phyloP scores from a whole-genome alignment of 306 rosid genomes.

The Acacia confusa region DNA sequence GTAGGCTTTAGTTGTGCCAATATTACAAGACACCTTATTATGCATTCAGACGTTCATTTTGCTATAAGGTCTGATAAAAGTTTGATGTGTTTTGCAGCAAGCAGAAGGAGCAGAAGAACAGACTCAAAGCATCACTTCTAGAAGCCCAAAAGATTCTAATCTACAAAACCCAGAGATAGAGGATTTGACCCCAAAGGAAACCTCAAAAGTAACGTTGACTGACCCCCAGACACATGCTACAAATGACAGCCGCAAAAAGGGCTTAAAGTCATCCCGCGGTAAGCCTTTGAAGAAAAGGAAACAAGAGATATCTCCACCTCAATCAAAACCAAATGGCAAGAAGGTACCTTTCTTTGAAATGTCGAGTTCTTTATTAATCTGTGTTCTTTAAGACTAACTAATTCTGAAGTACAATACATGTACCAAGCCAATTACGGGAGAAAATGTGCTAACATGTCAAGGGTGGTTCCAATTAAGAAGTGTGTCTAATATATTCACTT shows the following conservation, averaged over 20 bases:
- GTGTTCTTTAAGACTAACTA: neutral
- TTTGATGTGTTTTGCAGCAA: constrained; percentile 41
- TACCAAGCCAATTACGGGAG: neutral
- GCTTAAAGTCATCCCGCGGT: constrained; percentile 38
- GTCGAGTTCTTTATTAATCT: constrained; percentile 7
- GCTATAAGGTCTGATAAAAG: neutral
- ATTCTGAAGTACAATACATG: neutral
- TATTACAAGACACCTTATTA: neutral
- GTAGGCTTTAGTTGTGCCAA: constrained; percentile 1
- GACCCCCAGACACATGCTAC: constrained; percentile 32
- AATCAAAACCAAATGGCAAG: constrained; percentile 38
- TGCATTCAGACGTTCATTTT: constrained; percentile 6
- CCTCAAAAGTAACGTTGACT: constrained; percentile 32
- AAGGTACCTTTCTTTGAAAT: constrained; percentile 47
- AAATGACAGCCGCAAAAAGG: constrained; percentile 37
- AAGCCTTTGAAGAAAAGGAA: constrained; percentile 47
- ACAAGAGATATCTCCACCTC: constrained; percentile 37
- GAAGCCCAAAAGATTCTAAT: constrained; percentile 32
- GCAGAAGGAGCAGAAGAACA: constrained; percentile 38
- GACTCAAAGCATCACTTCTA: constrained; percentile 34
- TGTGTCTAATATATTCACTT: neutral
- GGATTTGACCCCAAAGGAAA: constrained; percentile 37
- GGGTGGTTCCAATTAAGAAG: neutral
- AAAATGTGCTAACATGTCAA: neutral
- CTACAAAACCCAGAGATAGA: constrained; percentile 45